A percentile compares a stretch with the other conserved stretches of the same genome.
Evolutionary conservation across 306 rosid genomes (phyloP).

Genomic region (Rosa lucieae): DNA sequence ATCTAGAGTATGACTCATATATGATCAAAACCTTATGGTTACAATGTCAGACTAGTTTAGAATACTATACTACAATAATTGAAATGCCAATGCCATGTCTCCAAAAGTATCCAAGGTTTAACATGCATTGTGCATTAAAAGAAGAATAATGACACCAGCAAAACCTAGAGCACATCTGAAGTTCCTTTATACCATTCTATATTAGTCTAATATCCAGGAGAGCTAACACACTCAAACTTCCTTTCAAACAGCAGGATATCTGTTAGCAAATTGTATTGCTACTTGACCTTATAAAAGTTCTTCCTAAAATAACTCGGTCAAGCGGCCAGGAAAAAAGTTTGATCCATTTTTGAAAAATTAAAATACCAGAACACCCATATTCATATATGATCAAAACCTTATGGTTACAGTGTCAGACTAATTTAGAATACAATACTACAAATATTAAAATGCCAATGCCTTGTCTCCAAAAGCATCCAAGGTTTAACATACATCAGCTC

Average conservation of each 20-base stretch:
- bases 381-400: background rate
- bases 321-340: background rate
- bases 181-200: background rate
- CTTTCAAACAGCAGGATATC: background rate
- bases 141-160: background rate
- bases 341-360: background rate
- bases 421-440: too few relatives aligned
- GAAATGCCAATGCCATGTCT: background rate
- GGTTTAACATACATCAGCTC: background rate
- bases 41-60: background rate
- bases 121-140: background rate
- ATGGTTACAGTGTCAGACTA: background rate
- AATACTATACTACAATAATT: background rate
- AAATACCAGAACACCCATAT: too few relatives aligned
- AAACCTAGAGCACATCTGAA: background rate
- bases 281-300: background rate
- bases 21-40: background rate
- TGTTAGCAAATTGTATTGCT: background rate
- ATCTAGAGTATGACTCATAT: background rate
- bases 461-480: background rate
- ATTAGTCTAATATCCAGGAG: background rate
- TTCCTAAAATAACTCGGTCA: background rate
- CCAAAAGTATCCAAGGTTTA: background rate
- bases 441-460: background rate
- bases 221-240: background rate